Evolutionary conservation across 2,329 filamentous ascomycete species (phyloP).

Genomic region (Fusarium udum): DNA sequence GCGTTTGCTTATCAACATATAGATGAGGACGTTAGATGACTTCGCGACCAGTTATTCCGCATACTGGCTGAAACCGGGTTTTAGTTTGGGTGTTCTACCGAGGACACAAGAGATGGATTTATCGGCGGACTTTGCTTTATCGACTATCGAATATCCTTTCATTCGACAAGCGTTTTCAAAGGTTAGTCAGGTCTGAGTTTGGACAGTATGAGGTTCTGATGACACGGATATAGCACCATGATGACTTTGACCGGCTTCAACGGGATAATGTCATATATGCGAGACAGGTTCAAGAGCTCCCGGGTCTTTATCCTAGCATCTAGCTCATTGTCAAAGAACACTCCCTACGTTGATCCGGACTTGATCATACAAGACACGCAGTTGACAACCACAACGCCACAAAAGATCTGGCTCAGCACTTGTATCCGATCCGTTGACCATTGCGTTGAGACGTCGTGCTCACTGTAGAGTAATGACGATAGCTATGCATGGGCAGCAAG

Average conservation of each 20-base stretch:
- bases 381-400: conserved; percentile 1
- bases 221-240: background rate
- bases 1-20: no score
- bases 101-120: no score
- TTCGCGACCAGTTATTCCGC: no score
- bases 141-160: no score
- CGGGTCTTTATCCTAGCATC: conserved; percentile 6
- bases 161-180: background rate
- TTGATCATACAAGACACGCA: conserved; percentile 2
- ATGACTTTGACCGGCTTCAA: background rate
- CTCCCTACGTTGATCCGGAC: background rate
- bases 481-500: background rate
- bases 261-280: background rate
- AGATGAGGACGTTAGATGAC: no score
- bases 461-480: background rate
- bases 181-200: background rate
- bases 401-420: conserved; percentile 1
- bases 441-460: conserved; percentile 12
- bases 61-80: no score
- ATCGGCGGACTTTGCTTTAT: no score
- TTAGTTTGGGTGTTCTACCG: no score
- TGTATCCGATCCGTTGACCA: background rate
- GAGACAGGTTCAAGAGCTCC: background rate
- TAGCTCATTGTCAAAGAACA: background rate
- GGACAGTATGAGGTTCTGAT: background rate